These are phyloP conservation scores for Trifolium subterraneum DNA, from an alignment of 306 rosid species.

Conservation along the genomic window DNA sequence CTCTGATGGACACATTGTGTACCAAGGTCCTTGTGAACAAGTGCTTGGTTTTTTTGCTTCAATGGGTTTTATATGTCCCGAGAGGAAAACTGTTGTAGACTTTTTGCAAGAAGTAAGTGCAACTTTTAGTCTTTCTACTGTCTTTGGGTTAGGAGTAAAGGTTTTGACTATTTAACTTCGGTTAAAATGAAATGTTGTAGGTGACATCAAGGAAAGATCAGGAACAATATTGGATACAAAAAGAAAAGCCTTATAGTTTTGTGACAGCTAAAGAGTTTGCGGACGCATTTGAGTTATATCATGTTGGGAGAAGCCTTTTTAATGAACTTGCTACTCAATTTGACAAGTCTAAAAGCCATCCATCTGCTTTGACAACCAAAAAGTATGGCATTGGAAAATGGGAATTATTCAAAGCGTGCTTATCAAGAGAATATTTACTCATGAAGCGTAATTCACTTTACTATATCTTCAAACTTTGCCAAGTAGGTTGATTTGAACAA, in stretches of 20 bases:
- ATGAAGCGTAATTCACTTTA: not conserved
- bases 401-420: not conserved
- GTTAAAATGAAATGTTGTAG: constrained; percentile 30
- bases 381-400: not conserved
- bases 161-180: not conserved
- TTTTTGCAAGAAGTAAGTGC: not conserved
- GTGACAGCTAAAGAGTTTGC: constrained; percentile 51
- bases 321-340: constrained; percentile 50
- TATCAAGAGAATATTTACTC: not conserved
- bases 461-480: not conserved
- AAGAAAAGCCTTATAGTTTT: constrained; percentile 53
- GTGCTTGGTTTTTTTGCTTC: not conserved
- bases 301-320: constrained; percentile 44
- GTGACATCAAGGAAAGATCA: constrained; percentile 45
- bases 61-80: not conserved
- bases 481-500: not conserved
- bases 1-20: constrained; percentile 1
- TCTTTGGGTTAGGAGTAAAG: not conserved
- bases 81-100: not conserved
- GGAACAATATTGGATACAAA: constrained; percentile 52
- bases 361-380: constrained; percentile 53
- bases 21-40: not conserved
- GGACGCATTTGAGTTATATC: constrained; percentile 50
- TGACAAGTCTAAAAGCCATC: constrained; percentile 63
- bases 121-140: no score